Percentiles rank a stretch among this genome's conserved stretches.
Conservation (phyloP, 441 rosid genomes). For the Corymbia citriodora region DNA sequence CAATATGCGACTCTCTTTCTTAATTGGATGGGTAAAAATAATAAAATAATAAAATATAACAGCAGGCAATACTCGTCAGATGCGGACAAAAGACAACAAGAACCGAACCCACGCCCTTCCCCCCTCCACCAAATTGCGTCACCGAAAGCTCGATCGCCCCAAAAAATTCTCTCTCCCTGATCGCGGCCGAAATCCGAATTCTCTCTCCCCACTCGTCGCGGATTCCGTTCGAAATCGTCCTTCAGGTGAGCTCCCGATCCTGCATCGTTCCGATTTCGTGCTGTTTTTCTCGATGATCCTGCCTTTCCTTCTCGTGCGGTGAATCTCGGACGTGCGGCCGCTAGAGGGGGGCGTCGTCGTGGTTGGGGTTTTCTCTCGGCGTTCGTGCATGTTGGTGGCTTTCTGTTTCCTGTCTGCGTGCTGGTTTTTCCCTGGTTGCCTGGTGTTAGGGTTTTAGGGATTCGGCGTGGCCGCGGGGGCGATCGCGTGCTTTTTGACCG, state of each 20-base stretch:
- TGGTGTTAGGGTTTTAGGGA: not conserved
- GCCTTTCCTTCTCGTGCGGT: not conserved
- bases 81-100: not conserved
- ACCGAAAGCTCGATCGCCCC: not conserved
- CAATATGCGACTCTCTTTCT: not conserved
- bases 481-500: not conserved
- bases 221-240: not conserved
- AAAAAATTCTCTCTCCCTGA: not conserved
- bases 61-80: not conserved
- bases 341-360: too few species aligned
- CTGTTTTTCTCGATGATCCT: not conserved
- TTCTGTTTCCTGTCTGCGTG: not conserved
- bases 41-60: rapidly evolving
- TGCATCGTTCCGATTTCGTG: not conserved
- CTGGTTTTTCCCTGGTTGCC: not conserved
- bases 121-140: not conserved
- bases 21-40: not conserved
- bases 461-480: not conserved
- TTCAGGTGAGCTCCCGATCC: not conserved
- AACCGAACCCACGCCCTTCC: not conserved
- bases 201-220: not conserved
- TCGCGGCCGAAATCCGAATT: not conserved
- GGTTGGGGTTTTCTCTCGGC: not conserved
- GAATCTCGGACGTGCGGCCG: not conserved
- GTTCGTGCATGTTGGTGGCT: not conserved